Evolutionary conservation across 139 green algal genomes (phyloP), one percentile per base, ranked within the genome.

Genomic region (Micractinium sp.): DNA sequence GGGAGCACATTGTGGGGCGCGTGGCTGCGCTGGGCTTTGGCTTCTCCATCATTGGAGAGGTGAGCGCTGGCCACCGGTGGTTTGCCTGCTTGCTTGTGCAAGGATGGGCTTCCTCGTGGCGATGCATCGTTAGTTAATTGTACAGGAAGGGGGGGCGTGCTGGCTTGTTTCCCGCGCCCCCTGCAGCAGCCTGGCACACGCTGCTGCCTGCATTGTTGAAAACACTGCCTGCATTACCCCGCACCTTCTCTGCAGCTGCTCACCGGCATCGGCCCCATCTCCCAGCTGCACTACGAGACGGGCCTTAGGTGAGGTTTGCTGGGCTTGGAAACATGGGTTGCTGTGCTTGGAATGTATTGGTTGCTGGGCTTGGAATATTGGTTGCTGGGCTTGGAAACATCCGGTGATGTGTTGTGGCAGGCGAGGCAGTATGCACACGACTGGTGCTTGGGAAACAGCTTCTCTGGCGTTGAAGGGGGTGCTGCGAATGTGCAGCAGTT

Each of bases 21-120:
- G 77, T 96, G 85, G 95, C 95, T 41, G 96, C 96, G 93, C 60
- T 97, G 25, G 95, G 95, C 60, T 95, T 97, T 77, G 93, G 91
- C 7, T 85, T 91, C 14, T 90, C 89, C 23, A 83, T 94, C 13
- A 83, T 94, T 0, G 93, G 94, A n/a, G 93, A 95, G 78, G 78
- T 84, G 39, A 36, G 77, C 35, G n/a, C n/a, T n/a, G 7, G 12
- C 35, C 33, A 41, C 29, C 29, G 5, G 31, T 39, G 0, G 73
- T 5, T 2, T 16, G 20, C 22, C 63, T 25, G 14, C 63, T 71
- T 25, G 12, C 12, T 31, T 71, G 63, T 71, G 63, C 12, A 31
- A 27, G 2, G 19, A 5, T 16, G 2, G 2, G 22, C 63, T 31
- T 25, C 2, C 16, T 3, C 14, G 20, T 27, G 2, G 73, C 31